Evolutionary conservation across 2,329 filamentous ascomycete species (phyloP), one percentile per base, ranked within the genome.

Genomic region (Ascomycota sp.): DNA sequence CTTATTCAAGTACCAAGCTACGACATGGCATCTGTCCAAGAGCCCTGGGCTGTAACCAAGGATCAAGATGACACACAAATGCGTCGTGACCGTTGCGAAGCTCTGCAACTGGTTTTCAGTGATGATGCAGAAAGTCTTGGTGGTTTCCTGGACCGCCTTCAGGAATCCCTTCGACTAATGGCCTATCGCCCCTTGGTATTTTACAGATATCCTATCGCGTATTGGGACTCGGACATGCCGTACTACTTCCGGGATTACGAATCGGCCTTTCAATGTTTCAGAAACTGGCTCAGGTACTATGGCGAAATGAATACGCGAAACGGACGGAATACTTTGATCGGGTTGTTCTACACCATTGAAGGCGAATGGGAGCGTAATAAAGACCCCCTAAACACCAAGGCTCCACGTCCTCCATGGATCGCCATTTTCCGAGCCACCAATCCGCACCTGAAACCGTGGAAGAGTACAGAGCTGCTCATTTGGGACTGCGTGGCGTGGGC

Each of bases 401-500:
- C 41, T 7, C 36, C 39, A 26, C 54, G 58, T 8, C 56, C 60
- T 31, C 62, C 67, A 0, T 72, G 66, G 66, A 39, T 70, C 27
- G 62, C 51, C 0, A 42, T 66, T 10, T 57, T 59, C 37, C 57
- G 67, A 9, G 57, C 61, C 0, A 41, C 49, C 5, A 48, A 60
- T n/a, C 48, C 54, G 2, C 52, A 59, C 36, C 10, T 7, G 1
- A 44, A 35, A 16, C 40, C 45, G 1, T 59, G 50, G 44, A 40
- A 2, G 1, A 33, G 35, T 2, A 53, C 55, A 2, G 66, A 72
- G 40, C 41, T 72, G 9, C 49, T 72, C 6, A 64, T 72, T 29
- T 70, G 66, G 66, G 68, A 72, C 39, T 36, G 51, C 2, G 40
- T 46, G 1, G 49, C 52, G 7, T 40, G 38, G 2, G 40, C 46